Conservation (phyloP, 805 yeast species). For the Ogataea dorogensis region DNA sequence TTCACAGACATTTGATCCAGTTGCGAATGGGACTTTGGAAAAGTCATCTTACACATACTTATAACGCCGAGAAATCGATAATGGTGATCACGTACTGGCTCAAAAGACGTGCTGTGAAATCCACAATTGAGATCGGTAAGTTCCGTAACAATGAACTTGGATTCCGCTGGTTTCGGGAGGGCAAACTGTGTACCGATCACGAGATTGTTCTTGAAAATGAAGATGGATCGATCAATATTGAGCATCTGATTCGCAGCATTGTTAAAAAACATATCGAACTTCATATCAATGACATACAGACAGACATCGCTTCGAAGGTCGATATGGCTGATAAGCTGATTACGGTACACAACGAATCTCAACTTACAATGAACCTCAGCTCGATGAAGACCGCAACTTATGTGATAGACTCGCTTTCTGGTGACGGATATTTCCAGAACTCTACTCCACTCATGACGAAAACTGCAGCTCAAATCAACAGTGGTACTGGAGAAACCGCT, state of each 20-base stretch:
- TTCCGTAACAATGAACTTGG: constrained; percentile 45
- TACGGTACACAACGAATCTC: constrained; percentile 25
- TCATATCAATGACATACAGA: constrained; percentile 35
- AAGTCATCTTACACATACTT: constrained; percentile 56
- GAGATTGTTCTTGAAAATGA: constrained; percentile 33
- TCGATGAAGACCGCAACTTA: constrained; percentile 31
- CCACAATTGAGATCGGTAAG: constrained; percentile 63
- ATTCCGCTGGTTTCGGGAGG: constrained; percentile 65
- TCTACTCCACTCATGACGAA: constrained; percentile 40
- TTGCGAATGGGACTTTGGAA: constrained; percentile 56
- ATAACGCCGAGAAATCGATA: constrained; percentile 51
- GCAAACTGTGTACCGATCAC: constrained; percentile 28
- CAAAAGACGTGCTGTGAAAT: constrained; percentile 45
- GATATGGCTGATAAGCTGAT: constrained; percentile 32
- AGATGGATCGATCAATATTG: constrained; percentile 37
- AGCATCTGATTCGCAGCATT: constrained; percentile 36
- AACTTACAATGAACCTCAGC: constrained; percentile 29
- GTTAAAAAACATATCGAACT: constrained; percentile 41
- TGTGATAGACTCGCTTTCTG: constrained; percentile 37
- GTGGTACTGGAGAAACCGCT: constrained; percentile 27
- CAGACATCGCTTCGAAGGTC: constrained; percentile 29
- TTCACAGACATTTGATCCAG: constrained; percentile 55
- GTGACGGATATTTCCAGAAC: constrained; percentile 44
- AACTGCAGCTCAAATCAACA: constrained; percentile 33
- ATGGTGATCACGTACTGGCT: constrained; percentile 68